A percentile compares a stretch with the other conserved stretches of the same genome.
Evolutionary conservation across 2,329 filamentous ascomycete genomes (phyloP).

Genomic region (Fusarium sp.): DNA sequence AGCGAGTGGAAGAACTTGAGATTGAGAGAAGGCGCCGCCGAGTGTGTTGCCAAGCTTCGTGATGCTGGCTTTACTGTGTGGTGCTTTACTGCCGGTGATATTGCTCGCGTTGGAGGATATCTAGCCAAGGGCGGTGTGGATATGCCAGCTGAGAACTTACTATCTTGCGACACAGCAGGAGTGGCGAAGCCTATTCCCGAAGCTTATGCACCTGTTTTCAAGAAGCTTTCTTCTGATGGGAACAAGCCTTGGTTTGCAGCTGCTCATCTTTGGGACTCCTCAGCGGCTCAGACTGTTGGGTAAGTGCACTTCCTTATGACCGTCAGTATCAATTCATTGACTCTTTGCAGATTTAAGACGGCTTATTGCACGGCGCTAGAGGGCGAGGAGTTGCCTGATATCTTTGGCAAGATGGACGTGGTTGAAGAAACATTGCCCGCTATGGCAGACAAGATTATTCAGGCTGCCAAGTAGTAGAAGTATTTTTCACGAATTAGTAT

Average conservation of each 20-base stretch:
- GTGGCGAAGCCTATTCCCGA: neutral
- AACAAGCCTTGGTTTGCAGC: neutral
- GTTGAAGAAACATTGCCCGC: neutral
- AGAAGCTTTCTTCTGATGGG: neutral
- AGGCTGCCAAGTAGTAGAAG: conserved; percentile 14
- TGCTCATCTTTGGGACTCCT: conserved; percentile 1
- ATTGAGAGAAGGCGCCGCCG: neutral
- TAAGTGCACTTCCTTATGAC: neutral
- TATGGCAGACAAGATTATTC: neutral
- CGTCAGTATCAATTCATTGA: neutral
- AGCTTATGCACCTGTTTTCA: neutral
- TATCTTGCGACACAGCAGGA: neutral
- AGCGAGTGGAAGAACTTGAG: neutral
- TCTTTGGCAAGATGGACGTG: neutral
- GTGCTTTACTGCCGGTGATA: neutral
- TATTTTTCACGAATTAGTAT: neutral
- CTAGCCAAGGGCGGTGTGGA: neutral
- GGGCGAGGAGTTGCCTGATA: neutral
- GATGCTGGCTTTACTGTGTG: neutral
- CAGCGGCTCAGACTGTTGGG: neutral
- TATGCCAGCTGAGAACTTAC: neutral
- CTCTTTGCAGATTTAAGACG: neutral
- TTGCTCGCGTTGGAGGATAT: neutral
- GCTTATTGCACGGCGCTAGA: neutral
- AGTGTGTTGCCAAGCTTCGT: neutral